Base-by-base conservation (phyloP, 306 rosid species). In the Acacia acuminata region DNA sequence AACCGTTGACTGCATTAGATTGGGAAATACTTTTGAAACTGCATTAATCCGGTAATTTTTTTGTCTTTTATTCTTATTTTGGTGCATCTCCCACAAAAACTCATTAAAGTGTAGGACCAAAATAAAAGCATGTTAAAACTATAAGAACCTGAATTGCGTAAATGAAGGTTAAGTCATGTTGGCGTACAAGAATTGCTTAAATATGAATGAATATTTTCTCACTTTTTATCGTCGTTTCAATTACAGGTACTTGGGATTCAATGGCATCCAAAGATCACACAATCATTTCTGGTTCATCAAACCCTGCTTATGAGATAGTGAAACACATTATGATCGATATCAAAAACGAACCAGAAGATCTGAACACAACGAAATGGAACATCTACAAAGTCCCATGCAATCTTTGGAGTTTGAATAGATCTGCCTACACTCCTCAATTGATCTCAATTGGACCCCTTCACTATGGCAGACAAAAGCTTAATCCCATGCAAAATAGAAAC, bases 361-460 rank as follows among this genome's bases (percentile, higher is more conserved):
- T 77, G 32, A 74, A 71, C 53, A 63, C 75, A 3, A 19, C 69
- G 2, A 11, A 75, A 3, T 79, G 86, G 12, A 82, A 80, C 76
- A 88, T 89, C 84, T 82, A 87, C 71, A 79, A 61, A 66, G 84
- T 86, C 50, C 92, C 91, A 47, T 44, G 56, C 78, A 87, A 58
- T 45, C 88, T 91, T 8, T 70, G 92, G 2, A 71, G 81, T 12
- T 84, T 83, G 40, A 84, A 91, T 2, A 6, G 3, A 0, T 30
- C 10, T n/a, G 65, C 65, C 2, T 58, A 22, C 11, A 58, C 65
- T 58, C 65, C 65, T 58, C 65, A 58, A 3, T 3, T 58, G 65
- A 4, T 58, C 13, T 58, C 65, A 9, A 17, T 90, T 6, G 94
- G 94, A 10, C 92, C 88, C 27, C 74, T 87, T 71, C 94, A 88